These are phyloP conservation scores for barley (Hordeum vulgare) DNA, from an alignment of 176 grass and related monocot genomes.

Conservation along the genomic window MorexV3_pseudomolecules_assembly NC_058524.1:153325152-153325651, in stretches of 20 bases:
- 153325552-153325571: background rate
- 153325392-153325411: background rate
- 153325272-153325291: background rate
- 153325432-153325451: background rate
- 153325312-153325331: background rate
- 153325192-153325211: too few species aligned
- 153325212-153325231: too few species aligned
- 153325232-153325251: too few species aligned
- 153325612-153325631: slow-evolving; percentile 11
- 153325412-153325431: background rate
- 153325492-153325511: background rate
- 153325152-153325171: too few species aligned
- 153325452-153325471: background rate
- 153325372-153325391: background rate
- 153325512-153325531: background rate
- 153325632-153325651: background rate
- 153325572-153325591: background rate
- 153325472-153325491: background rate
- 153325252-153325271: background rate
- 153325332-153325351: background rate
- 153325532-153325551: background rate
- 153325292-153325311: background rate
- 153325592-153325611: slow-evolving; percentile 18
- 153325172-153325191: too few species aligned
- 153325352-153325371: background rate